Base-by-base conservation (phyloP, 164 flowering plant species). In the Cinnamomum chago region DNA sequence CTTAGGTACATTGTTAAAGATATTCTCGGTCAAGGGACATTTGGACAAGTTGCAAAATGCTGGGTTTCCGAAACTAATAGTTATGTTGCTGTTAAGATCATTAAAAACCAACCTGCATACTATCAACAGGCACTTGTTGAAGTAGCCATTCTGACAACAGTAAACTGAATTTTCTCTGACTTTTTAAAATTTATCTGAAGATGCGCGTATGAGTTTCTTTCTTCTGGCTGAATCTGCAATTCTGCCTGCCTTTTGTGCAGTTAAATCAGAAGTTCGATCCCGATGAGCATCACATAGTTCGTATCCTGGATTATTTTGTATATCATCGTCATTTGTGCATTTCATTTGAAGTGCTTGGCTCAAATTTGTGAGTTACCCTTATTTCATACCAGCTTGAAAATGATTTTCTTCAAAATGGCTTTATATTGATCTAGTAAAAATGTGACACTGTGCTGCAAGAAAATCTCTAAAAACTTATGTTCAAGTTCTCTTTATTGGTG, bases 11-110 rank as follows among this genome's bases (percentile, higher is more conserved):
- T 94, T 77, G 95, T 96, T 75, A 94, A 92, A 84, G 99, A 96
- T 81, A 79, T 94, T 67, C 97, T 96, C 84, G 99, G 99, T 50
- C 99, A 94, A 71, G 99, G 99, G 73, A 94, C 99, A 28, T 96
- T 96, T 86, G 99, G 99, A 70, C 99, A 94, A 86, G 99, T 96
- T 82, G 99, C 95, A 12, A 96, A 94, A 85, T 96, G 98, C 83
- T 93, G 89, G 97, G 87, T 88, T 80, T 75, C 89, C 30, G 98
- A 94, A 82, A 83, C 86, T 14, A 84, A 82, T 73, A 89, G 90
- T 73, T 93, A 81, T 84, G 90, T 92, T 75, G 98, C 99, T 69
- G 92, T 96, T 69, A 96, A 96, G 82, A 86, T 96, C 75, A 96
- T 94, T 0, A 96, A 96, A 82, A 96, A 92, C 76, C 95, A 88